Base-by-base conservation (phyloP, 2,329 filamentous ascomycete genomes). In the Blastomyces gilchristii region DNA sequence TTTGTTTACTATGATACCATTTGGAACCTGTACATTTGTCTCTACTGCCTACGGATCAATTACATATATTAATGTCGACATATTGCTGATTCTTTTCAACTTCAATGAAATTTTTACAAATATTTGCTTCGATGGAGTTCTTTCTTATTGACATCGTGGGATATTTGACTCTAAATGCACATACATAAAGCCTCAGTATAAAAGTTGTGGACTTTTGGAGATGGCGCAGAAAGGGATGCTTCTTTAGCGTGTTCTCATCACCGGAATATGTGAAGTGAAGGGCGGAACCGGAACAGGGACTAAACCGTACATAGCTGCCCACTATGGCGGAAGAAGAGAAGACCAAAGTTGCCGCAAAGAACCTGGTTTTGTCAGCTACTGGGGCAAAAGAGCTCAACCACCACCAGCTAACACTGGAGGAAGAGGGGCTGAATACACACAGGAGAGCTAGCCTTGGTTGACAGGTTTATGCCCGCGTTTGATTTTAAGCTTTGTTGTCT, bases 1-100 rank as follows among this genome's bases (percentile, higher is more conserved):
- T 1, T 47, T 59, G 28, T 47, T 34, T 59, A 45, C 25, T 58
- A 18, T 25, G 39, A 59, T 59, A 47, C 57, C 57, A 59, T 47
- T 59, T 47, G 57, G 49, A 47, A 47, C 34, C 22, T 16, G 47
- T 14, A 50, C 22, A 47, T 50, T 50, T 50, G 47, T 14, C 5
- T 28, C 25, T 14, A 12, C 11, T 50, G 22, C 47, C 12, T 3
- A 6, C 1, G 11, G 22, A 50, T 2, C 12, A 25, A 12, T 22
- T 22, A 11, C 22, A 49, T 49, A 49, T 49, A 16, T 50, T 50
- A 16, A 4, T 50, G 12, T 50, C 22, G 28, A 4, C 7, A 22
- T 49, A 11, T 49, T 18, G 3, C 18, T 49, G 11, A 49, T 49
- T n/a, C 18, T 49, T 16, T n/a, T n/a, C 18, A 18, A n/a, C n/a